Base-by-base conservation (phyloP, 495 filamentous ascomycete species). In the Xylaria grammica region DNA sequence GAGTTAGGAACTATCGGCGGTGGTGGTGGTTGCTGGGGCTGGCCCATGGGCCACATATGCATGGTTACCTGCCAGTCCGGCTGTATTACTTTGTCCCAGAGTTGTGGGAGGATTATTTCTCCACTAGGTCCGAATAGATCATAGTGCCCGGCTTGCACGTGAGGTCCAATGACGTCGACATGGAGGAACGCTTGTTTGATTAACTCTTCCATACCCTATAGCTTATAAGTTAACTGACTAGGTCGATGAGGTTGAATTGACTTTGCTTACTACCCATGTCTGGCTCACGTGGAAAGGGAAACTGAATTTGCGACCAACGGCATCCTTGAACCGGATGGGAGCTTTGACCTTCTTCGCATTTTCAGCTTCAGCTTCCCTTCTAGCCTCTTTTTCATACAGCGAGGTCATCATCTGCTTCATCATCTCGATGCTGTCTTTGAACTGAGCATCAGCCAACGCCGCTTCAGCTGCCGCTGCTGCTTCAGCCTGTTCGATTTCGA, bases 151-250 rank as follows among this genome's bases (percentile, higher is more conserved):
- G 91, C 87, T 46, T 88, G 89, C 20, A 96, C 92, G 68, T 93
- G 91, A 34, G 88, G 89, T 9, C 90, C 91, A 64, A 94, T 88
- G 17, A 89, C 84, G 38, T 93, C 91, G 50, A 96, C 90, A 66
- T 95, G 91, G 44, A 91, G 76, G 70, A 96, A 96, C 24, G 91
- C 91, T 80, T 94, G 90, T 67, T 89, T 88, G 74, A 96, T 94
- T 20, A 96, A 82, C 20, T 88, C 85, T 73, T 94, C 90, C 89
- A 94, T 93, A 6, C 89, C 89, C 90, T 93, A 69, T 17, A 67
- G 1, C 3, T 26, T 4, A 61, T 19, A 27, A 40, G 48, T 50
- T 48, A 66, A 59, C 68, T 55, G 42, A 32, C 61, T 40, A 60
- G 34, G 19, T 56, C 53, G 44, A 4, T 17, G 29, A 51, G 4